phyloP scores from a whole-genome alignment of 1,284 basidiomycete species.

The Sanghuangporus weigelae region DNA sequence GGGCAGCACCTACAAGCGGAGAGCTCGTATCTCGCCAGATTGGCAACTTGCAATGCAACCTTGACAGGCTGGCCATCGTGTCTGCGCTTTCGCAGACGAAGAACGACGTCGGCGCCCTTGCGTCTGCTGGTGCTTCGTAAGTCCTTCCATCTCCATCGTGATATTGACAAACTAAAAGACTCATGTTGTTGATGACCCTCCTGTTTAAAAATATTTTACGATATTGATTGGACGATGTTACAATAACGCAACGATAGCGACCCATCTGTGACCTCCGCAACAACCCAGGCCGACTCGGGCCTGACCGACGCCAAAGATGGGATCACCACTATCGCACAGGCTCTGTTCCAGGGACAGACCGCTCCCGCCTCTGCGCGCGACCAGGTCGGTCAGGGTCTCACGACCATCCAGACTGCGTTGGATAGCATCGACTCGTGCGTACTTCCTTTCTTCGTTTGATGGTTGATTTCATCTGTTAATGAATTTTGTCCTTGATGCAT shows the following conservation, averaged over 20 bases:
- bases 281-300: conserved; percentile 25
- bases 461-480: neutral
- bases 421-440: conserved; percentile 28
- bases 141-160: neutral
- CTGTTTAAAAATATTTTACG: too few species aligned
- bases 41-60: conserved; percentile 16
- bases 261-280: conserved; percentile 22
- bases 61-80: conserved; percentile 14
- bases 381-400: conserved; percentile 30
- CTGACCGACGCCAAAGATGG: conserved; percentile 29
- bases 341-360: conserved; percentile 29
- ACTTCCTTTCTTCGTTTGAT: neutral
- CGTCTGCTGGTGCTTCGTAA: conserved; percentile 8
- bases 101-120: conserved; percentile 7
- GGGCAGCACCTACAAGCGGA: neutral
- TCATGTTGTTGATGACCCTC: neutral
- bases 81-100: conserved; percentile 10
- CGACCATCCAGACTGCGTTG: conserved; percentile 29
- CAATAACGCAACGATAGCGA: conserved; percentile 24
- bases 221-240: neutral
- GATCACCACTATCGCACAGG: conserved; percentile 30
- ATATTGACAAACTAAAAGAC: neutral
- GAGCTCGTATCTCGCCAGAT: conserved; percentile 6
- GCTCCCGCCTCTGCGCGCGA: conserved; percentile 32
- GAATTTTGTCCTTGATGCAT: neutral